Base-by-base conservation (phyloP, 129 eudicot species). In the Flaveria ramosissima region DNA sequence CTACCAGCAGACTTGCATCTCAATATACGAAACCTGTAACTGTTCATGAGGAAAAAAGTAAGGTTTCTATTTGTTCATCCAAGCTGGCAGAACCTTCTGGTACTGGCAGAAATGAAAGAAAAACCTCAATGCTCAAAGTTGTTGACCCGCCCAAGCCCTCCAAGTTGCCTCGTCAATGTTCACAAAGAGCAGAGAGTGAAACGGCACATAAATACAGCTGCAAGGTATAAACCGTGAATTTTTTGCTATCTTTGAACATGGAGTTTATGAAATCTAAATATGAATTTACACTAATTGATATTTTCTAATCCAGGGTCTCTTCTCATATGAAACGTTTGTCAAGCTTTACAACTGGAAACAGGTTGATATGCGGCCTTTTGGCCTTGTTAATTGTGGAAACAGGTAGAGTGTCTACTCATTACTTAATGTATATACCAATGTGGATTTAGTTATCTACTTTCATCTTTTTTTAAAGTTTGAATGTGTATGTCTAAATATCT, bases 321-420 rank as follows among this genome's bases (percentile, higher is more conserved):
- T 87, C 78, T 83, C 96, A 1, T 85, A 86, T 57, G 96, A 94
- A 53, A 75, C 77, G 76, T 94, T 94, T 81, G 94, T 91, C 74
- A 86, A 91, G 83, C 96, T 94, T 17, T 91, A 91, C 71, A 82
- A 87, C 72, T 89, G 90, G 87, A 88, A 89, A 70, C 80, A 81
- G 76, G 85, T 90, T 85, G 89, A 86, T 51, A 71, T 94, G 72
- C 88, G 62, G 14, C 98, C 98, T 62, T 85, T 78, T 48, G 98
- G 98, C 72, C 96, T 94, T 32, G 41, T 85, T 27, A 94, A 94
- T 71, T 91, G 97, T 68, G 98, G 98, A 71, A 94, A 91, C 86
- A 91, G 98, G 98, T 94, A 85, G 16, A 45, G 47, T 3, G 24
- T 50, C 45, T 17, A 14, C 43, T 26, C 41, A 8, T 19, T 9